Percentiles rank a stretch among this genome's conserved stretches.
Evolutionary conservation across 2,329 filamentous ascomycete genomes (phyloP).

Genomic region (Sporothrix phasma): DNA sequence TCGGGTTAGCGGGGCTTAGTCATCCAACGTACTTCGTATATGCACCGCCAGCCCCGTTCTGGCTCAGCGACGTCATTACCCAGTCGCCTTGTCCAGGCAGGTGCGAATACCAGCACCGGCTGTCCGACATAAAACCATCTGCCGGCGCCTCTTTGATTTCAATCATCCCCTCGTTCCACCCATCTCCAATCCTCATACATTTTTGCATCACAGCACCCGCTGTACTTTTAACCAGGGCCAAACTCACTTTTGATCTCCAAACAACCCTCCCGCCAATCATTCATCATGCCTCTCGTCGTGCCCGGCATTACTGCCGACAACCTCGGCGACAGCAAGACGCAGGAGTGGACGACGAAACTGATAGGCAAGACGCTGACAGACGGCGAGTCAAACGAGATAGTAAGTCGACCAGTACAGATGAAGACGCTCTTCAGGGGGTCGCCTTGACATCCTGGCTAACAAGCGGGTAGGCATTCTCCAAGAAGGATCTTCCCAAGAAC

Average conservation of each 20-base stretch:
- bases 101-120: neutral
- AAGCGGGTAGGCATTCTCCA: conserved; percentile 44
- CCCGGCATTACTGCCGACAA: conserved; percentile 43
- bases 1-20: too few species aligned
- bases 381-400: conserved; percentile 40
- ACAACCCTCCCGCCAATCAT: neutral
- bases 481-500: conserved; percentile 46
- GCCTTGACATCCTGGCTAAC: too few species aligned
- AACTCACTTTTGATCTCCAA: neutral
- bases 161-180: neutral
- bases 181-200: neutral
- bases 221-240: neutral
- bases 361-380: conserved; percentile 54
- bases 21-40: too few species aligned
- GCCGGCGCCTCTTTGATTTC: neutral
- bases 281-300: conserved; percentile 54
- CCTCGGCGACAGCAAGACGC: conserved; percentile 36
- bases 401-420: conserved; percentile 23
- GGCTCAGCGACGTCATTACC: neutral
- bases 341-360: conserved; percentile 52
- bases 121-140: neutral
- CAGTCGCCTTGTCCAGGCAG: neutral
- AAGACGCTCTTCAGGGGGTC: too few species aligned
- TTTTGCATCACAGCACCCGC: neutral
- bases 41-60: too few species aligned